Evolutionary conservation across 208 protist genomes (phyloP).

Genomic region (Leptomonas seymouri): DNA sequence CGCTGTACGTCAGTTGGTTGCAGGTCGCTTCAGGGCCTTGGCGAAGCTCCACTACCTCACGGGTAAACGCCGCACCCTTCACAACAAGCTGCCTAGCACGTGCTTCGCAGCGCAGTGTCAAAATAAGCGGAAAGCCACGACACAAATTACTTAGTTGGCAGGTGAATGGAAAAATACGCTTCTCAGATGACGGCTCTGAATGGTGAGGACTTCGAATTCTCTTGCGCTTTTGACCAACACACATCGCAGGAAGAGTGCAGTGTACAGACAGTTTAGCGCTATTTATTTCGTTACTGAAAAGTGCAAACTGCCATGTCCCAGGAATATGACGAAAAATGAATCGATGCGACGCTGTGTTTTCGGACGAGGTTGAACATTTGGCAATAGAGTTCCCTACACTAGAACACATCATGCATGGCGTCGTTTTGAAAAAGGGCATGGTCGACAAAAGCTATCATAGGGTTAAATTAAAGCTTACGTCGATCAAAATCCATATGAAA

Average conservation of each 20-base stretch:
- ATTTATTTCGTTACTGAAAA: neutral
- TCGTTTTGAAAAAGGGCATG: slow-evolving; percentile 1
- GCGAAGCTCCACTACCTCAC: neutral
- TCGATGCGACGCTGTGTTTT: neutral
- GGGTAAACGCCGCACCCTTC: slow-evolving; percentile 38
- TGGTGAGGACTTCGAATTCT: neutral
- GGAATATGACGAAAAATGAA: slow-evolving; percentile 22
- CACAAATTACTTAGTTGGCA: slow-evolving; percentile 37
- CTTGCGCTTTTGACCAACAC: neutral
- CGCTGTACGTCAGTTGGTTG: slow-evolving; percentile 44
- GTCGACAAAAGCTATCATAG: neutral
- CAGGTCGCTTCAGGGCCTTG: slow-evolving; percentile 26
- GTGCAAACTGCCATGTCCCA: slow-evolving; percentile 19
- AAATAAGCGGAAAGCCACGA: slow-evolving; percentile 28
- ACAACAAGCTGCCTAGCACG: slow-evolving; percentile 41
- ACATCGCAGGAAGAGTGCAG: slow-evolving; percentile 24
- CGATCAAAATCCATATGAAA: neutral
- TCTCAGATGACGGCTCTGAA: neutral
- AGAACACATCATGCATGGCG: neutral
- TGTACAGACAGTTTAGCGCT: slow-evolving; percentile 15
- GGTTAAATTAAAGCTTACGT: neutral
- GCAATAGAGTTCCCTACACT: neutral
- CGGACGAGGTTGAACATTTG: neutral
- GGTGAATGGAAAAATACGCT: slow-evolving; percentile 20
- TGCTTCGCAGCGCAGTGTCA: slow-evolving; percentile 28